Base-by-base conservation (phyloP, 352 stramenopile genomes). In the Phytophthora pinifolia region DNA sequence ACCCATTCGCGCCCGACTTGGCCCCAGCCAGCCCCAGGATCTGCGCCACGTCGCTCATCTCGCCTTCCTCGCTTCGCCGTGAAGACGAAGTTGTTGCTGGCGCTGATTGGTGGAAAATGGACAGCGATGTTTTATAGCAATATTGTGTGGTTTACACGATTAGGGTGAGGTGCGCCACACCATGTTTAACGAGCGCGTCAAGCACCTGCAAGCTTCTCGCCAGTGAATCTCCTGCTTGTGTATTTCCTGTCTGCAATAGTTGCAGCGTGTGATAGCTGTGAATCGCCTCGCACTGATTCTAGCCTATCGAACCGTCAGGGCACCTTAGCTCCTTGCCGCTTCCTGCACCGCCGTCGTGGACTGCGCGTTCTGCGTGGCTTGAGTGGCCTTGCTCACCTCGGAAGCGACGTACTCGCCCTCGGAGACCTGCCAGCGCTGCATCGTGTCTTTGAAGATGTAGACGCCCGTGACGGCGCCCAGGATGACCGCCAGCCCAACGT, bases 361-460 rank as follows among this genome's bases (percentile, higher is more conserved):
- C 12, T 62, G 32, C 4, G 46, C 36, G 20, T 58, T 67, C 22
- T 61, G 58, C 4, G 52, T 31, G 2, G 34, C 44, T 15, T 57
- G 46, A 5, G 36, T 57, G 7, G 46, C 47, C 43, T 71, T 71
- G 33, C 33, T 57, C 15, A 58, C 35, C 33, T 63, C 52, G 8
- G 50, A 44, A 22, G 63, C 47, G 32, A 60, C 46, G 44, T 60
- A 67, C 27, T 72, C 58, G 38, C 54, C 54, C 53, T 74, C 63
- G 14, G 67, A 62, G 22, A 76, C 54, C 43, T 79, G 72, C 67
- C 67, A 86, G 41, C 67, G 53, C 47, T 72, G 65, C 53, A 88
- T 66, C 39, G 75, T 80, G 65, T 88, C 78, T 43, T 85, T 82
- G 67, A 88, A 88, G 53, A 88, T 88, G 58, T 88, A 88, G n/a